Evolutionary conservation across 441 rosid genomes (phyloP), one percentile per base, ranked within the genome.

Genomic region (Daphne laureola): DNA sequence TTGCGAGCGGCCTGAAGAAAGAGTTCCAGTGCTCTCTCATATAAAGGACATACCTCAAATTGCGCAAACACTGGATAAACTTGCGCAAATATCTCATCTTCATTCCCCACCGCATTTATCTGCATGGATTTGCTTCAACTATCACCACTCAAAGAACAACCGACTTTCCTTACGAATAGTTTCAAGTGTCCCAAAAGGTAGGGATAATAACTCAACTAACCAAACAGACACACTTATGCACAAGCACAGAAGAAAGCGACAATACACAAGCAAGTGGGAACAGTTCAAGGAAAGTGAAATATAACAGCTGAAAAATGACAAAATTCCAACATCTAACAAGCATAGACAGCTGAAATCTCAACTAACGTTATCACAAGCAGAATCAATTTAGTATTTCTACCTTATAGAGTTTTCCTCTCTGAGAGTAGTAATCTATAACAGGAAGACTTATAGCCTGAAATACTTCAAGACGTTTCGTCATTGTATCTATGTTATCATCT

Each of bases 61-160:
- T 69, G 57, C 61, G 73, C 63, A 70, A 93, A 83, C 64, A 83
- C 51, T 9, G 93, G 78, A 61, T 65, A 70, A 41, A 87, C 97
- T 66, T 81, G 75, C 66, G 81, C 75, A 67, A 93, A 93, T 60
- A 85, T 86, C 65, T 93, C 92, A 58, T 93, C 96, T 15, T 73
- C 90, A 0, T 80, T 64, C 72, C 97, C 98, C 43, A 84, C 73
- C n/a, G 97, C 98, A 70, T 80, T 80, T 66, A 89, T 82, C 98
- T 93, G 78, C 71, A 75, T 23, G 57, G 43, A 57, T 23, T 72
- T 55, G 59, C 61, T 51, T 54, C 14, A 5, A 15, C 59, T 46
- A 41, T 21, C n/a, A 21, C 26, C 38, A 31, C 11, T 31, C 38
- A 7, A 31, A 31, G 38, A 31, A 17, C 15, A 4, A 45, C 8